phyloP scores from a whole-genome alignment of 768 basidiomycete genomes.

The Leccinum arenicola region DNA sequence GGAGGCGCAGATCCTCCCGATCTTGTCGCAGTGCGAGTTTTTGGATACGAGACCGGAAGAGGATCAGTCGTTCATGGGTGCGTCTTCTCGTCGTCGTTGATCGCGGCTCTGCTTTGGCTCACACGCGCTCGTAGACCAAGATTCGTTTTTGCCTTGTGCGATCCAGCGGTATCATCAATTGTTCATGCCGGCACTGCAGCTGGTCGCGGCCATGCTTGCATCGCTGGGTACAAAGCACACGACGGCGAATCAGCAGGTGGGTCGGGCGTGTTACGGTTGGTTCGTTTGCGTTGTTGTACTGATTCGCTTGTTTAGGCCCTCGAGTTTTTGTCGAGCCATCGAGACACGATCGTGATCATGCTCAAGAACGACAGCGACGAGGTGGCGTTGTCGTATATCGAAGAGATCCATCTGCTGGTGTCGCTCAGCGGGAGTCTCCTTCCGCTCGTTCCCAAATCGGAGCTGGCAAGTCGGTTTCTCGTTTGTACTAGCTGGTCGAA shows the following conservation, averaged over 20 bases:
- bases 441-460: conserved; percentile 69
- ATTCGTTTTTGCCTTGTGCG: conserved; percentile 85
- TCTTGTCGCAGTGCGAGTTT: too few species aligned
- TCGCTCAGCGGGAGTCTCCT: conserved; percentile 67
- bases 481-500: background rate
- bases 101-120: background rate
- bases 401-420: conserved; percentile 79
- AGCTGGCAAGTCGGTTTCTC: conserved; percentile 55
- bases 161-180: conserved; percentile 90
- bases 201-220: conserved; percentile 73
- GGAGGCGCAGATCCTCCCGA: too few species aligned
- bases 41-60: too few species aligned
- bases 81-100: too few species aligned
- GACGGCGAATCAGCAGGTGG: conserved; percentile 67
- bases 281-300: background rate
- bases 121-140: conserved; percentile 51
- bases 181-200: conserved; percentile 81
- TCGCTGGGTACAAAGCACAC: conserved; percentile 70
- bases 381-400: conserved; percentile 61
- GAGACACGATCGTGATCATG: conserved; percentile 79
- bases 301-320: conserved; percentile 30
- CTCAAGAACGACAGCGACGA: conserved; percentile 71
- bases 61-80: too few species aligned
- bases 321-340: conserved; percentile 79
- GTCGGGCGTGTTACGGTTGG: background rate